A percentile compares a stretch with the other conserved stretches of the same genome.
Conservation (phyloP, 2,329 filamentous ascomycete species). For the Penicillium sp. region DNA sequence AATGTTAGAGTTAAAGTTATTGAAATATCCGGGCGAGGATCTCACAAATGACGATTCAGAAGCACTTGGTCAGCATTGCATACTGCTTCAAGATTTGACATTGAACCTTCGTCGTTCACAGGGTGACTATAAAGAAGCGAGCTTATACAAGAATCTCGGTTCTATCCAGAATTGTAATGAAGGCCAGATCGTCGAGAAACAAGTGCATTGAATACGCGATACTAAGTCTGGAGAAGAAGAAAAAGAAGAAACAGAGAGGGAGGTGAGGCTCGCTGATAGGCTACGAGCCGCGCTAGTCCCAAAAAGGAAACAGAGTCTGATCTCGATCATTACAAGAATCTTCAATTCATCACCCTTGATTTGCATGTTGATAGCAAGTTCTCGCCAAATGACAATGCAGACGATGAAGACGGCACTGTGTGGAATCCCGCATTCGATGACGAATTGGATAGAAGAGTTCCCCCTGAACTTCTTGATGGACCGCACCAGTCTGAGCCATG, state of each 20-base stretch:
- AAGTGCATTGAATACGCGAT: too few species aligned
- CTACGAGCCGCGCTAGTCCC: too few species aligned
- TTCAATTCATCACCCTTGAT: constrained; percentile 3
- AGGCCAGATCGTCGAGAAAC: too few species aligned
- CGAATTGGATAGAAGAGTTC: background rate
- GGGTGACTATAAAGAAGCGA: constrained; percentile 1
- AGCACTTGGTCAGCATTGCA: background rate
- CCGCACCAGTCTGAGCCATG: background rate
- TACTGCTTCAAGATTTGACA: background rate
- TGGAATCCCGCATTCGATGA: background rate
- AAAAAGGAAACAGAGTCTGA: too few species aligned
- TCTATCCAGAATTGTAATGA: background rate
- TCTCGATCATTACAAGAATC: too few species aligned
- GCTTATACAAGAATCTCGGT: background rate
- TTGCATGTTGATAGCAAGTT: background rate
- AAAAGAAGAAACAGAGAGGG: too few species aligned
- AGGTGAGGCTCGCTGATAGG: too few species aligned
- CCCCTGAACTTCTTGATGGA: background rate
- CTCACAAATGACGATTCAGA: constrained; percentile 1
- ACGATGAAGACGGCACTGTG: background rate
- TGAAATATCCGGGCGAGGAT: background rate
- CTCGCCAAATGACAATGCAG: background rate
- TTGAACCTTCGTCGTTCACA: constrained; percentile 3
- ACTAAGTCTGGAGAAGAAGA: too few species aligned
- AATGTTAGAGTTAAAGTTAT: background rate